Base-by-base conservation (phyloP, 192 early-diverging fungal genomes). In the Entomortierella parvispora region DNA sequence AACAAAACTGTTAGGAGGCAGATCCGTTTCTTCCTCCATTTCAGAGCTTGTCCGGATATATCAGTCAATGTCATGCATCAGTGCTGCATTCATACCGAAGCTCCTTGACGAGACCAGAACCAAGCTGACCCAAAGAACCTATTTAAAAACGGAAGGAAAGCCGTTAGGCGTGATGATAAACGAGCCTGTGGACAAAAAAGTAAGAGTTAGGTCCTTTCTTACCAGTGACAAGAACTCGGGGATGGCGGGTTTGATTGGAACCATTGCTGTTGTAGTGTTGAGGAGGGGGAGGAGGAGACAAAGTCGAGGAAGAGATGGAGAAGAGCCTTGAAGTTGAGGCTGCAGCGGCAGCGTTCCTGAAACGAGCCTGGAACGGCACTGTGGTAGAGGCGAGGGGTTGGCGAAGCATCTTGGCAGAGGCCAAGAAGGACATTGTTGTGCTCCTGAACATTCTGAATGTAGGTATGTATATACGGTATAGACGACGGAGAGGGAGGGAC, bases 201-300 rank as follows among this genome's bases (percentile, higher is more conserved):
- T 9, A 40, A 40, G 5, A 12, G 37, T 40, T 40, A 12, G n/a
- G n/a, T n/a, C n/a, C n/a, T n/a, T 40, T 40, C 49, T 66, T 85
- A 76, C 89, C 88, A 48, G 87, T 88, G 47, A 90, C 88, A 12
- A 90, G 72, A 32, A 90, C 84, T 28, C 86, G 82, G 2, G 88
- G 88, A 23, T 80, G 67, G 26, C 65, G 80, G 64, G 60, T 40
- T 40, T 40, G 25, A 10, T 58, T 43, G n/a, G 61, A 17, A 2
- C 48, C 20, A 15, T 33, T 51, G 37, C 15, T 29, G 12, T 37
- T 42, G 15, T 34, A 32, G 37, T 72, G 33, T 33, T 50, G 57
- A 33, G 55, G 55, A 20, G 61, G 48, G 0, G 62, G 55, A 5
- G 62, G 62, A 9, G 62, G 50, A 14, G 34, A 50, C 45, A 25